Conservation (phyloP, 2,329 filamentous ascomycete genomes). For the Apiospora koreana region DNA sequence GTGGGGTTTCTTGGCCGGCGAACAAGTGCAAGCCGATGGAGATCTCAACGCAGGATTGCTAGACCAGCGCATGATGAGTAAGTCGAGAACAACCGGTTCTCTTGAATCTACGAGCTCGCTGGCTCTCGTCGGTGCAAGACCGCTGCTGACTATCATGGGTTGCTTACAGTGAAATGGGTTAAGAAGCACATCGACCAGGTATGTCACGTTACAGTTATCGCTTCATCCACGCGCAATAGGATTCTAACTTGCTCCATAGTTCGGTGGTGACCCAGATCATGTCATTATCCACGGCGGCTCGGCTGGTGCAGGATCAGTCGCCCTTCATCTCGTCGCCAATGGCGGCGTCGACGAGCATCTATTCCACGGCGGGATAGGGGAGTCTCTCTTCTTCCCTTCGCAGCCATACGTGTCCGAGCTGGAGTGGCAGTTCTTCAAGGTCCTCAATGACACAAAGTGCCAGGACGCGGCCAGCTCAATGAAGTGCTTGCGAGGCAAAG, state of each 20-base stretch:
- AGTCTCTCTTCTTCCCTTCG: constrained; percentile 52
- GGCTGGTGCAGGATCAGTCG: constrained; percentile 60
- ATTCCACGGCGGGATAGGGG: constrained; percentile 47
- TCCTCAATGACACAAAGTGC: constrained; percentile 39
- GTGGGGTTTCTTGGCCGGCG: constrained; percentile 63
- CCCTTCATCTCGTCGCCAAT: constrained; percentile 50
- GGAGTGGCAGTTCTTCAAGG: constrained; percentile 48
- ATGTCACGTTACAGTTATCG: background rate
- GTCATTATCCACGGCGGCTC: constrained; percentile 64
- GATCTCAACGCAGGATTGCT: constrained; percentile 64
- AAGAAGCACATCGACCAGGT: constrained; percentile 56
- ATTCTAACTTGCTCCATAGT: constrained; percentile 31
- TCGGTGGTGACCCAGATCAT: constrained; percentile 59
- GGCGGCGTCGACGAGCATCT: constrained; percentile 43
- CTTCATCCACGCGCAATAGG: background rate
- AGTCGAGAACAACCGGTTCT: background rate
- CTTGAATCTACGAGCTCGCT: background rate
- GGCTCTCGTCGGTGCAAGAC: background rate
- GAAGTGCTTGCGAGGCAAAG: constrained; percentile 42
- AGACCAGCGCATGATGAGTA: constrained; percentile 57
- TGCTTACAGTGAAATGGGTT: constrained; percentile 56
- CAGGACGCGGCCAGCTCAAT: constrained; percentile 33
- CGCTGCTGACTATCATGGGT: background rate
- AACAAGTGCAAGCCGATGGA: constrained; percentile 54
- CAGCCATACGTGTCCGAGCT: constrained; percentile 45